Percentiles rank a stretch among this genome's conserved stretches.
phyloP scores from a whole-genome alignment of 352 stramenopile genomes.

The Globisporangium emineosum region DNA sequence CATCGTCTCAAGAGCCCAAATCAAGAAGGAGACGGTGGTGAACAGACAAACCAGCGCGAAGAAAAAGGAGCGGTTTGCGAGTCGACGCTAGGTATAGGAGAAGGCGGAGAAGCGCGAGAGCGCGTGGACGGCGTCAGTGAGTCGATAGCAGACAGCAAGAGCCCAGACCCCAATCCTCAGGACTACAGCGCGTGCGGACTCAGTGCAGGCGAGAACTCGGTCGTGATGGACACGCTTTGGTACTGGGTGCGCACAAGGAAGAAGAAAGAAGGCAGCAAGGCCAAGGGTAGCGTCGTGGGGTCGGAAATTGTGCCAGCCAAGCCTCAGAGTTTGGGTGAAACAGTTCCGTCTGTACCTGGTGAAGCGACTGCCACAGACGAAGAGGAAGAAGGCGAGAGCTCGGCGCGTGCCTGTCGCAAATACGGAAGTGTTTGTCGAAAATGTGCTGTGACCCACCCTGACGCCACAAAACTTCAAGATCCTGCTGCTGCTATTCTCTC shows the following conservation, averaged over 20 bases:
- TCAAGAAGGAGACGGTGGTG: neutral
- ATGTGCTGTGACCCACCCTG: constrained; percentile 6
- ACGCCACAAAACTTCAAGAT: neutral
- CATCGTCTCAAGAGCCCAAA: neutral
- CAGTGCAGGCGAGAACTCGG: neutral
- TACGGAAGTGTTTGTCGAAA: constrained; percentile 25
- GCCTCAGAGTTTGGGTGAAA: neutral
- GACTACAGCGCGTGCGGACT: neutral
- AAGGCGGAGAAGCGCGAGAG: neutral
- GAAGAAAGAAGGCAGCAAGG: too few species aligned
- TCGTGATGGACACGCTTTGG: constrained; percentile 14
- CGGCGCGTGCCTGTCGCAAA: constrained; percentile 19
- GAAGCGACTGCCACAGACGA: too few species aligned
- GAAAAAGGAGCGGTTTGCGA: neutral
- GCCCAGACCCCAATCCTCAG: neutral
- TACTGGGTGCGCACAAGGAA: constrained; percentile 12
- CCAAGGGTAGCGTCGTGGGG: neutral
- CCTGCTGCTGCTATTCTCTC: neutral
- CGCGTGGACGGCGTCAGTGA: neutral
- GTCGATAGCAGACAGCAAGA: neutral
- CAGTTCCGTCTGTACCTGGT: too few species aligned
- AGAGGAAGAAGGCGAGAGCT: too few species aligned
- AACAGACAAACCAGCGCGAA: neutral
- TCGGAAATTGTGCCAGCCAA: neutral
- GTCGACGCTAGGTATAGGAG: neutral